These are phyloP conservation scores for Magnusiomyces tetraspermus DNA, from an alignment of 1,139 yeast species.

Conservation along the genomic window DNA sequence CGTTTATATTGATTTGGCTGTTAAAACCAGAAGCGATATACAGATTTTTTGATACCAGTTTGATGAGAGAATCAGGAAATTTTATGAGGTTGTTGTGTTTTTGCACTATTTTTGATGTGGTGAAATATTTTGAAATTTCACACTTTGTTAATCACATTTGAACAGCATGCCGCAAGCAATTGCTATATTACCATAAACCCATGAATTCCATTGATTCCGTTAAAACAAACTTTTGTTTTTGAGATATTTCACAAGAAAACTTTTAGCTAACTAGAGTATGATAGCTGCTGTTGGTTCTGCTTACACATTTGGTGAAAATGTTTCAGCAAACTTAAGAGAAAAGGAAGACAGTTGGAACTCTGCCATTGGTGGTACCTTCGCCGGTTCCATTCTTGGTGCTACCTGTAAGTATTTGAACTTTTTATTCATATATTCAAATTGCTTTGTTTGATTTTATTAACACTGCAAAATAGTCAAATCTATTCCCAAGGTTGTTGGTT, in stretches of 20 bases:
- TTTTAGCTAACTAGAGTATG: background rate
- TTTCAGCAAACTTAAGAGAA: conserved; percentile 38
- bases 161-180: too few species aligned
- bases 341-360: conserved; percentile 40
- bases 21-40: too few species aligned
- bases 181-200: too few species aligned
- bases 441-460: conserved; percentile 5
- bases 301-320: conserved; percentile 34
- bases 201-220: too few species aligned
- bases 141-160: too few species aligned
- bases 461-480: conserved; percentile 29
- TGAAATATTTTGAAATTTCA: too few species aligned
- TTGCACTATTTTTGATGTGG: too few species aligned
- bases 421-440: conserved; percentile 6
- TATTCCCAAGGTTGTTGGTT: conserved; percentile 40
- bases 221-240: too few species aligned
- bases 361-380: conserved; percentile 42
- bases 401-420: conserved; percentile 18
- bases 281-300: conserved; percentile 34
- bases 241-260: background rate
- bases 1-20: too few species aligned
- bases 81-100: too few species aligned
- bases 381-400: conserved; percentile 40
- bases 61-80: too few species aligned
- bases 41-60: too few species aligned